Evolutionary conservation across 2,329 filamentous ascomycete species (phyloP).

Genomic region (Epichloe sylvatica): DNA sequence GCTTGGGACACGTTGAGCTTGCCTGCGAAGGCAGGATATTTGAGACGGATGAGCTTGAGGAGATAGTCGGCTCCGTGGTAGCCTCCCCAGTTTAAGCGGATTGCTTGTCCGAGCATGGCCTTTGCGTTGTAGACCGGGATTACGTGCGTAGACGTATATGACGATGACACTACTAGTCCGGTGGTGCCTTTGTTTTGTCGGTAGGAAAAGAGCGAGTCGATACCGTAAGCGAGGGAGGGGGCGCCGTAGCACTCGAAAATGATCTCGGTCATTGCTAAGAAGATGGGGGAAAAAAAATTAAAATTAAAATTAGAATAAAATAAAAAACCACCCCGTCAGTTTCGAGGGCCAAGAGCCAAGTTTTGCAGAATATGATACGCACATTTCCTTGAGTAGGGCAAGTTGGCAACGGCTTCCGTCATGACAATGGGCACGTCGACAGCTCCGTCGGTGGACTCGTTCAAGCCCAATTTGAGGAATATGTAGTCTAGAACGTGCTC

Average conservation of each 20-base stretch:
- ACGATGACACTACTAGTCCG: conserved; percentile 81
- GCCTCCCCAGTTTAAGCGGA: conserved; percentile 87
- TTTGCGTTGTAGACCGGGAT: conserved; percentile 86
- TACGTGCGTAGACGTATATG: conserved; percentile 84
- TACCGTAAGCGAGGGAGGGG: conserved; percentile 81
- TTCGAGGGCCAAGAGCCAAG: neutral
- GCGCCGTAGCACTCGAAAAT: conserved; percentile 92
- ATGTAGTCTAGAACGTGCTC: conserved; percentile 89
- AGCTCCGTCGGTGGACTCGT: conserved; percentile 49
- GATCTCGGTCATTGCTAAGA: conserved; percentile 84
- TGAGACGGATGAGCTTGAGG: conserved; percentile 73
- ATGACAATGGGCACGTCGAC: conserved; percentile 84
- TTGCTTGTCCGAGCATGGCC: conserved; percentile 70
- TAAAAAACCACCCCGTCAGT: conserved; percentile 8
- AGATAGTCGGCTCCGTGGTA: conserved; percentile 83
- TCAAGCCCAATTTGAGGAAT: conserved; percentile 85
- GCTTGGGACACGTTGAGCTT: conserved; percentile 79
- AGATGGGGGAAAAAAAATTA: neutral
- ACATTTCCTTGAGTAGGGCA: conserved; percentile 82
- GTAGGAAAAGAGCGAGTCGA: conserved; percentile 95
- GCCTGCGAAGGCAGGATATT: conserved; percentile 79
- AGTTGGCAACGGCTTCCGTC: conserved; percentile 87
- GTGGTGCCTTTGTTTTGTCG: conserved; percentile 78
- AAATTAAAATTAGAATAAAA: too few relatives aligned
- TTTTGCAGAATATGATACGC: conserved; percentile 20